A percentile compares a stretch with the other conserved stretches of the same genome.
phyloP scores from a whole-genome alignment of 2,329 filamentous ascomycete species.

The Lecanoromycetidae sp. region DNA sequence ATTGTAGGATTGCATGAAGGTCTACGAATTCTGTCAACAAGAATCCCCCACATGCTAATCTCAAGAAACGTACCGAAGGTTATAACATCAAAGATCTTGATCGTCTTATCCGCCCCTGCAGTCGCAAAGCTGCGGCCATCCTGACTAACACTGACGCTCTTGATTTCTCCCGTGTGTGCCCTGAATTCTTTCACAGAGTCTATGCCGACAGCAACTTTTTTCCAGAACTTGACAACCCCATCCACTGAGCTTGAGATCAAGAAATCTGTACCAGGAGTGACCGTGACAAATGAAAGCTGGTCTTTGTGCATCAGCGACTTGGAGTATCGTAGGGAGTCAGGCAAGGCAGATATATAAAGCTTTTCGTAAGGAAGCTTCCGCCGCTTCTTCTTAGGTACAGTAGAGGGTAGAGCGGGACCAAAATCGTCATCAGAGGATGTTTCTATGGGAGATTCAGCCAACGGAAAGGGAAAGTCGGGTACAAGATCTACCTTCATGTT shows the following conservation, averaged over 20 bases:
- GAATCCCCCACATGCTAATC: no score
- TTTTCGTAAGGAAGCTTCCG: constrained; percentile 88
- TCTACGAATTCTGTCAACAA: constrained; percentile 39
- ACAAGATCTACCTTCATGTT: background rate
- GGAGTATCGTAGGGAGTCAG: constrained; percentile 69
- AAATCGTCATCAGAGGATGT: constrained; percentile 84
- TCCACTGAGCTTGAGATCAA: constrained; percentile 87
- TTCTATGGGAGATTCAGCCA: constrained; percentile 26
- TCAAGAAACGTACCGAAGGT: constrained; percentile 51
- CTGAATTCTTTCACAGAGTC: constrained; percentile 98
- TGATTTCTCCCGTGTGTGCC: constrained; percentile 77
- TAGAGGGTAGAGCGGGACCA: constrained; percentile 77
- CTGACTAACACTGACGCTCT: constrained; percentile 68
- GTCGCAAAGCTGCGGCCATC: constrained; percentile 93
- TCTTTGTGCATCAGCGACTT: constrained; percentile 99
- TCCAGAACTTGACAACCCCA: constrained; percentile 99
- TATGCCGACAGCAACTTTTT: constrained; percentile 78
- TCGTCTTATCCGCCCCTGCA: constrained; percentile 61
- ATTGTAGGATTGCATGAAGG: constrained; percentile 66
- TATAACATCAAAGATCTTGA: constrained; percentile 72
- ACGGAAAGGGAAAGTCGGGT: background rate
- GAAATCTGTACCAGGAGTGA: constrained; percentile 87
- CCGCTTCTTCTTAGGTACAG: constrained; percentile 70
- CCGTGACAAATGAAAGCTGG: constrained; percentile 72
- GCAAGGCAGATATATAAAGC: constrained; percentile 82